Base-by-base conservation (phyloP, 2,329 filamentous ascomycete genomes). In the Xylariaceae sp. region DNA sequence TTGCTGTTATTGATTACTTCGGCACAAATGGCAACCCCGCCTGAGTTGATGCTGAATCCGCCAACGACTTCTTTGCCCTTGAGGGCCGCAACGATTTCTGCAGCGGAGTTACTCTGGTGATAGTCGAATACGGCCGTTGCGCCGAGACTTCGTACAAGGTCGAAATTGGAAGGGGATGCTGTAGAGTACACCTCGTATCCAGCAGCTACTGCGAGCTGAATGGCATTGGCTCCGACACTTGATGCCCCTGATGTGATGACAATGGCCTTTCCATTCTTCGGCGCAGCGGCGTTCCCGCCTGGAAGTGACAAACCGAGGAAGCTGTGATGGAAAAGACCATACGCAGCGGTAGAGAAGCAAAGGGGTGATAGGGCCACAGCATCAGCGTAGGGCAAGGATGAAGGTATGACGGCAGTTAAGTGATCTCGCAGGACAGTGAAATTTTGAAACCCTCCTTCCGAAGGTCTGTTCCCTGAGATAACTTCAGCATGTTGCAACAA, bases 111-210 rank as follows among this genome's bases (percentile, higher is more conserved):
- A n/a, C n/a, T n/a, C n/a, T n/a, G n/a, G n/a, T n/a, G n/a, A n/a
- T n/a, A n/a, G 25, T 29, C 8, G 14, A 29, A 29, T 8, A 29
- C 25, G n/a, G n/a, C n/a, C n/a, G n/a, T n/a, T n/a, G n/a, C n/a
- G n/a, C n/a, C n/a, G n/a, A n/a, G n/a, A n/a, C n/a, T n/a, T n/a
- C n/a, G n/a, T n/a, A n/a, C n/a, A n/a, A n/a, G n/a, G n/a, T n/a
- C 63, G 39, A 69, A 68, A 52, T 76, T 74, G 35, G 59, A 62
- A 4, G 61, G 58, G 1, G 67, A 68, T 0, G 64, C 58, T 0
- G 69, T 72, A 3, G 68, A 59, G 17, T 70, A 45, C 3, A 77
- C 71, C 11, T 68, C 59, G 48, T 71, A 73, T 4, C 73, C 73
- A 5, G 69, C 64, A 1, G 66, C 67, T 1, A 60, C 58, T 12